Conservation (phyloP, 2,329 filamentous ascomycete genomes). For the Pseudogymnoascus sp. region DNA sequence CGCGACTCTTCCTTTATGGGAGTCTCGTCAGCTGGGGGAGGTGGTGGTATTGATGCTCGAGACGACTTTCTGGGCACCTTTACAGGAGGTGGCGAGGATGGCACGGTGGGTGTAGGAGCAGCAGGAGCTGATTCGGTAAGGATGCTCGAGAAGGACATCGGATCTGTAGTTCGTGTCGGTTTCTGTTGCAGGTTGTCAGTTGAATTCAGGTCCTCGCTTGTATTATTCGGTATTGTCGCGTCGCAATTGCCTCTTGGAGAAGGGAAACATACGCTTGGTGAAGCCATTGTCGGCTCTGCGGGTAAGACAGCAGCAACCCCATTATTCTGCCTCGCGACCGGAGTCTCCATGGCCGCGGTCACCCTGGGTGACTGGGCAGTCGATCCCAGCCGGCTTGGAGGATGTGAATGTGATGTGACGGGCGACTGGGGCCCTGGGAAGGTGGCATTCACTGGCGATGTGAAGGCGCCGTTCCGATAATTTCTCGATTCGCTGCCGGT, state of each 20-base stretch:
- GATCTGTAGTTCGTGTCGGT: constrained; percentile 66
- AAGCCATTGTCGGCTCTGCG: constrained; percentile 17
- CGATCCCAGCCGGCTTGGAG: constrained; percentile 21
- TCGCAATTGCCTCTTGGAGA: neutral
- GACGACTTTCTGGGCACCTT: constrained; percentile 22
- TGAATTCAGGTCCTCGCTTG: neutral
- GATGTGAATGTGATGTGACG: constrained; percentile 36
- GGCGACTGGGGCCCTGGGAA: constrained; percentile 41
- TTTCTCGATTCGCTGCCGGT: constrained; percentile 35
- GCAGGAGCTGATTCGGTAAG: constrained; percentile 69
- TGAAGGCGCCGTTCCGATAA: constrained; percentile 43
- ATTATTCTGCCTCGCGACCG: constrained; percentile 35
- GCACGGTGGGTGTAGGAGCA: constrained; percentile 32
- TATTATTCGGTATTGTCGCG: neutral
- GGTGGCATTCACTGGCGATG: constrained; percentile 38
- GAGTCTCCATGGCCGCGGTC: constrained; percentile 36
- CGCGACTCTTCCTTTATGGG: constrained; percentile 13
- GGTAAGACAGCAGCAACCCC: constrained; percentile 23
- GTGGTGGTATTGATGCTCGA: constrained; percentile 17
- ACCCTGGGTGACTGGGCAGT: constrained; percentile 25
- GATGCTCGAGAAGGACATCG: constrained; percentile 95
- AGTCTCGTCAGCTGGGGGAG: constrained; percentile 17
- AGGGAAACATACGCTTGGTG: constrained; percentile 19
- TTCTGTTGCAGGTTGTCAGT: constrained; percentile 39
- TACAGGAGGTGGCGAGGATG: constrained; percentile 34